phyloP scores from a whole-genome alignment of 306 rosid species.

The Casuarina equisetifolia region DNA sequence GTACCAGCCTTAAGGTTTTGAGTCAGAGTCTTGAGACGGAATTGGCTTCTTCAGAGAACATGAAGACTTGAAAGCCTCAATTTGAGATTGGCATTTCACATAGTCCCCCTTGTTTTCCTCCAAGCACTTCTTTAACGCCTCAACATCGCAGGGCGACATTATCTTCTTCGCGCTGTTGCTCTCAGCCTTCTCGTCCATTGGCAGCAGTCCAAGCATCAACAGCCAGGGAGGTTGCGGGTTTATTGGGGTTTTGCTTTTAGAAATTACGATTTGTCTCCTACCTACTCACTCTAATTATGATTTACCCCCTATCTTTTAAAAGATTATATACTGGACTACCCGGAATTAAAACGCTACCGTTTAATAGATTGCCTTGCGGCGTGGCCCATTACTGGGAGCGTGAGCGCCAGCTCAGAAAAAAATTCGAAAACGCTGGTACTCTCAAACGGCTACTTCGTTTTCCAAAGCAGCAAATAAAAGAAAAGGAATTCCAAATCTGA shows the following conservation, averaged over 20 bases:
- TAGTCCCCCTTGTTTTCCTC: conserved; percentile 86
- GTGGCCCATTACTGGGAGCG: neutral
- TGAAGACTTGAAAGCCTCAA: conserved; percentile 74
- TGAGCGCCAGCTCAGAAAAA: neutral
- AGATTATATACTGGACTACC: no score
- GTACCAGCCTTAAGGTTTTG: conserved; percentile 21
- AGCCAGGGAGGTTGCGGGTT: no score
- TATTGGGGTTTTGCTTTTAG: no score
- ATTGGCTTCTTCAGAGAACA: conserved; percentile 65
- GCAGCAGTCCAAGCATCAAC: neutral
- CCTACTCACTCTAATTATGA: no score
- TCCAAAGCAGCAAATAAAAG: neutral
- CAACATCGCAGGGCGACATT: conserved; percentile 66
- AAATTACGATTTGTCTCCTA: no score
- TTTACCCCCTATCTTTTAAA: no score
- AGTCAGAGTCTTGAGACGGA: conserved; percentile 37
- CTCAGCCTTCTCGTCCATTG: conserved; percentile 51
- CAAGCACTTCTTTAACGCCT: conserved; percentile 82
- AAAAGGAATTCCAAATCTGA: neutral
- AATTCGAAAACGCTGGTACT: neutral
- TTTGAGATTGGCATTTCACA: conserved; percentile 74
- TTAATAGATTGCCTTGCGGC: neutral
- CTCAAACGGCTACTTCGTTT: neutral
- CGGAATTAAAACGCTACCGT: no score
- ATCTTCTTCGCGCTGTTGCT: conserved; percentile 41